A percentile compares a stretch with the other conserved stretches of the same genome.
Evolutionary conservation across 495 filamentous ascomycete species (phyloP).

Genomic region (Penicillium egyptiacum): DNA sequence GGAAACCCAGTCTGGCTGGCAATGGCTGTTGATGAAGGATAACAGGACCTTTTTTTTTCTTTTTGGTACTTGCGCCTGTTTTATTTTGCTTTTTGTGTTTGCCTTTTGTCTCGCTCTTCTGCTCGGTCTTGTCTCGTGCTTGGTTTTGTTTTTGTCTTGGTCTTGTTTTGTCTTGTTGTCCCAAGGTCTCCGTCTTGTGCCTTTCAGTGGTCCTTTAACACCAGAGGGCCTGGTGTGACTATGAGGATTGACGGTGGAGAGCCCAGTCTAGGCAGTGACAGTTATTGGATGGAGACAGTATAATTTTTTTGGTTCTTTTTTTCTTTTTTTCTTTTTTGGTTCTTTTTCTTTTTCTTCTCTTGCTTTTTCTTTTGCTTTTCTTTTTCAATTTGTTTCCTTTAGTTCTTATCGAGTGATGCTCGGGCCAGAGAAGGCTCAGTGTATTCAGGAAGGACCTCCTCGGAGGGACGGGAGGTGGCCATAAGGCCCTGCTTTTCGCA

Average conservation of each 20-base stretch:
- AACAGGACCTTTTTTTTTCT: too few species aligned
- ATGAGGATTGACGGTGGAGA: background rate
- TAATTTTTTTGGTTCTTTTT: background rate
- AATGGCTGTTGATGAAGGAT: background rate
- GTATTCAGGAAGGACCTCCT: slow-evolving; percentile 42
- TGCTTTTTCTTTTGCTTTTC: background rate
- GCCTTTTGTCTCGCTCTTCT: background rate
- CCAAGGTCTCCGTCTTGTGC: background rate
- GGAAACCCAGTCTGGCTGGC: background rate
- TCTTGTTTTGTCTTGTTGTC: background rate
- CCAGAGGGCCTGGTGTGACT: too few species aligned
- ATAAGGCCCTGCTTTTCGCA: slow-evolving; percentile 47
- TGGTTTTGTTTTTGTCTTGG: background rate
- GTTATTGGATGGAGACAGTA: background rate
- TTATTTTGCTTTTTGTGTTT: background rate
- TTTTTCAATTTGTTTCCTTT: slow-evolving; percentile 8
- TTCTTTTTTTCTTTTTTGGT: background rate
- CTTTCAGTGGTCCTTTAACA: background rate
- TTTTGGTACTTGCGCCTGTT: background rate
- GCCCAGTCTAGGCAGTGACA: background rate
- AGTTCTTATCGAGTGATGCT: slow-evolving; percentile 35
- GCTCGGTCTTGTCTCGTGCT: background rate
- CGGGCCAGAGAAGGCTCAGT: slow-evolving; percentile 22
- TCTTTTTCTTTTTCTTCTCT: background rate
- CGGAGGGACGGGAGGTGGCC: slow-evolving; percentile 31